A percentile compares a stretch with the other conserved stretches of the same genome.
Evolutionary conservation across 2,329 filamentous ascomycete genomes (phyloP).

Genomic region (Rhynchosporium agropyri): DNA sequence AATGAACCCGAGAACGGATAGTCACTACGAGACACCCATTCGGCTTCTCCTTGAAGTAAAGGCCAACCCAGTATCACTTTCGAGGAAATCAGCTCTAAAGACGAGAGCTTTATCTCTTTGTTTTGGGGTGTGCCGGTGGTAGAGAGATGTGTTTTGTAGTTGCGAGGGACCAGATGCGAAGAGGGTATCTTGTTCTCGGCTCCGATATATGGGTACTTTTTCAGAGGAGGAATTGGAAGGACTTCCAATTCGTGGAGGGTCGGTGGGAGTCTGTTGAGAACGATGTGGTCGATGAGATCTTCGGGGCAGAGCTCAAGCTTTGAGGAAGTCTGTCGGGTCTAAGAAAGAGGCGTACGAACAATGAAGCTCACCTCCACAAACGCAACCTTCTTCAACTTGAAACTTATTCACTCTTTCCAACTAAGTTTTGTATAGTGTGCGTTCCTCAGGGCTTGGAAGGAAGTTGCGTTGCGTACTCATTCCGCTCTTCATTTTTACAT

Average conservation of each 20-base stretch:
- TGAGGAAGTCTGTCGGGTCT: background rate
- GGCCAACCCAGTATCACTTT: constrained; percentile 16
- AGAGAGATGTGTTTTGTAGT: constrained; percentile 4
- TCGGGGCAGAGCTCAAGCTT: constrained; percentile 23
- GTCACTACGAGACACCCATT: constrained; percentile 18
- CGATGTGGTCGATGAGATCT: constrained; percentile 20
- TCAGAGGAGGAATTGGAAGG: constrained; percentile 19
- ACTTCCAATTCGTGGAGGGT: constrained; percentile 26
- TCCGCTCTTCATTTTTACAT: constrained; percentile 14
- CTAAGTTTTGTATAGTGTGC: constrained; percentile 12
- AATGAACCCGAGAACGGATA: constrained; percentile 17
- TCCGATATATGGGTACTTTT: constrained; percentile 21
- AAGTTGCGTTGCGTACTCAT: constrained; percentile 10
- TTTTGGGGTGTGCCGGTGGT: constrained; percentile 21
- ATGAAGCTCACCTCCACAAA: constrained; percentile 13
- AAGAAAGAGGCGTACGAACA: background rate
- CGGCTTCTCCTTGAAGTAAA: constrained; percentile 19
- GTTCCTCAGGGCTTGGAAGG: constrained; percentile 14
- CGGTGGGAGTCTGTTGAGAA: constrained; percentile 20
- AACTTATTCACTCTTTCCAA: constrained; percentile 14
- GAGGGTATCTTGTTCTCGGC: constrained; percentile 20
- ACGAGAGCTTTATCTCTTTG: constrained; percentile 12
- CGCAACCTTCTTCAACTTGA: constrained; percentile 20
- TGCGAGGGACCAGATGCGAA: constrained; percentile 15
- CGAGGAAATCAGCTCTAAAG: constrained; percentile 13